phyloP scores from a whole-genome alignment of 305 asterid genomes.

The Stenogyne calaminthoides region DNA sequence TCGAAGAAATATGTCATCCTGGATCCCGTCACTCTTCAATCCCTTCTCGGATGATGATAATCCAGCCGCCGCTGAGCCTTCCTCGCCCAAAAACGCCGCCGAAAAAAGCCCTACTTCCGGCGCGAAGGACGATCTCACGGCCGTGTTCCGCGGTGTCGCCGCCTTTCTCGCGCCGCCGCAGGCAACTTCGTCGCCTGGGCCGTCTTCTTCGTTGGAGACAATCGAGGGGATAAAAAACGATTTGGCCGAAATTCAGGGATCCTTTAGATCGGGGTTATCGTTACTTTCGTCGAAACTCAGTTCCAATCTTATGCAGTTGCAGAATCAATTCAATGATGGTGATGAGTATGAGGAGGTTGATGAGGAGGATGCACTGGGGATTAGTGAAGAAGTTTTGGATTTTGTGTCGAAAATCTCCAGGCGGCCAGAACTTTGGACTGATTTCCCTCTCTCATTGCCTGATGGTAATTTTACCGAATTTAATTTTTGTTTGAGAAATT shows the following conservation, averaged over 20 bases:
- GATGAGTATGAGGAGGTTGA: slow-evolving; percentile 38
- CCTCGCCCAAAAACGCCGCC: slow-evolving; percentile 27
- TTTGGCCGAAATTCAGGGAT: slow-evolving; percentile 70
- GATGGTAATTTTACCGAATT: slow-evolving; percentile 41
- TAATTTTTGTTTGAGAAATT: not conserved
- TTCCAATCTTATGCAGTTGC: slow-evolving; percentile 52
- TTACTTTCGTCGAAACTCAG: slow-evolving; percentile 60
- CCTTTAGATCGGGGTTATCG: slow-evolving; percentile 60
- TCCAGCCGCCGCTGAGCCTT: slow-evolving; percentile 28
- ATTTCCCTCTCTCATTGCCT: slow-evolving; percentile 64
- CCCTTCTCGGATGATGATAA: slow-evolving; percentile 37
- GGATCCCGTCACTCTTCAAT: slow-evolving; percentile 62
- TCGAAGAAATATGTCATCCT: slow-evolving; percentile 54
- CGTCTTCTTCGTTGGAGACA: slow-evolving; percentile 43
- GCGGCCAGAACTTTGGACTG: slow-evolving; percentile 72
- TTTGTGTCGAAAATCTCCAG: slow-evolving; percentile 51
- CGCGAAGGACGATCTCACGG: slow-evolving; percentile 46
- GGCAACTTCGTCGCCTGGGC: slow-evolving; percentile 17
- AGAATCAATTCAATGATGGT: slow-evolving; percentile 26
- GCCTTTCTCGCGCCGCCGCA: slow-evolving; percentile 60
- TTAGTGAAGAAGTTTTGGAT: slow-evolving; percentile 57
- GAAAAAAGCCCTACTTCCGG: slow-evolving; percentile 35
- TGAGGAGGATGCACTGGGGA: slow-evolving; percentile 43
- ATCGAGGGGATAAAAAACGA: slow-evolving; percentile 66
- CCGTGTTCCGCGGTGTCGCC: slow-evolving; percentile 66